phyloP scores from a whole-genome alignment of 306 rosid genomes.

The Glycine tomentella region DNA sequence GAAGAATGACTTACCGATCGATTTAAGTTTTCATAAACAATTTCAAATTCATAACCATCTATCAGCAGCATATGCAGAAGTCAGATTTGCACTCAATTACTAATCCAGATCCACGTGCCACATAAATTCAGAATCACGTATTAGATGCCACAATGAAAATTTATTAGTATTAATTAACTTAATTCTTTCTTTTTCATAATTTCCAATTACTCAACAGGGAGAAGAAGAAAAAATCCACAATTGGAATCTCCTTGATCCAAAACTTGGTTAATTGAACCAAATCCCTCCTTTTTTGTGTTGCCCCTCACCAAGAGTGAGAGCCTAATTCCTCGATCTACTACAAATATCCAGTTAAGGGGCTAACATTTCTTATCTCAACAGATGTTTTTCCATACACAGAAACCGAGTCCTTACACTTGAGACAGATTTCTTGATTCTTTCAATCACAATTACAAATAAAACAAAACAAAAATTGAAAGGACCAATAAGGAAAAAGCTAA shows the following conservation, averaged over 20 bases:
- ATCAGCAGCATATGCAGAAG: slow-evolving; percentile 34
- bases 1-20: slow-evolving; percentile 4
- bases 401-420: not conserved
- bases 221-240: no score
- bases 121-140: not conserved
- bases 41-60: slow-evolving; percentile 17
- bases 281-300: not conserved
- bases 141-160: not conserved
- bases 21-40: slow-evolving; percentile 21
- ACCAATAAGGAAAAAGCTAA: not conserved
- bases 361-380: not conserved
- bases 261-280: slow-evolving; percentile 6
- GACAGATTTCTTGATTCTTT: not conserved
- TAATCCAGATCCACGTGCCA: slow-evolving; percentile 39
- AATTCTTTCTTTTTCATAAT: no score
- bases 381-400: not conserved
- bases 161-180: not conserved
- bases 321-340: not conserved
- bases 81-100: slow-evolving; percentile 19
- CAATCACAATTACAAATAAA: slow-evolving; percentile 24
- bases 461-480: no score
- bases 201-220: no score
- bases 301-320: not conserved
- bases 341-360: not conserved
- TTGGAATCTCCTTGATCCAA: not conserved